Base-by-base conservation (phyloP, 306 rosid genomes). In the Castanospermum australe region DNA sequence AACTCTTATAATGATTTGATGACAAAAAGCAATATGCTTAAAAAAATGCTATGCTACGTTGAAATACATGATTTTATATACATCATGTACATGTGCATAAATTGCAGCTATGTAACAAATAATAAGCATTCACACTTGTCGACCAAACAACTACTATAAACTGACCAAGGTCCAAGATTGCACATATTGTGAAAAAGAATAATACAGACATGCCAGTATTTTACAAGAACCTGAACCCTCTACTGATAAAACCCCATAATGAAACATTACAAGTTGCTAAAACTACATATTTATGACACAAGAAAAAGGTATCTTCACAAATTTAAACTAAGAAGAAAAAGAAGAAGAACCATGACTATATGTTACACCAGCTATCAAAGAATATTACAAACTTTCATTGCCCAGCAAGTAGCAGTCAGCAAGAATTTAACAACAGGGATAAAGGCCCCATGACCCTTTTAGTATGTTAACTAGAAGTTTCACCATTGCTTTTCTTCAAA, bases 181-280 rank as follows among this genome's bases (percentile, higher is more conserved):
- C 36, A 54, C 11, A 33, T 25, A 51, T 30, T 71, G 13, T 33
- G 14, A 25, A 72, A 20, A 36, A 35, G 22, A 54, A 72, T 7
- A 18, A 52, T 0, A 12, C 4, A 12, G 5, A 33, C 17, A 21
- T 52, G 35, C 36, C 50, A 71, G 52, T 71, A 71, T 88, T 74
- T 84, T 81, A 82, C 84, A 86, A 35, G 28, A 35, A 50, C 51
- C 78, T 20, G 51, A 82, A 71, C 45, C 59, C 78, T 71, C 81
- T 74, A 77, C 66, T 51, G 70, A 77, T 84, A 72, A 63, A 76
- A 80, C 74, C 38, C n/a, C 32, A 33, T 4, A 67, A 61, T 57
- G 21, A 39, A 9, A 56, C 36, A 75, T 75, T 32, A 61, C 45
- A 55, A n/a, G 50, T 47, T 44, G 52, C 55, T 60, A 73, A 4